Base-by-base conservation (phyloP, 2,329 filamentous ascomycete genomes). In the Colletotrichum scovillei region DNA sequence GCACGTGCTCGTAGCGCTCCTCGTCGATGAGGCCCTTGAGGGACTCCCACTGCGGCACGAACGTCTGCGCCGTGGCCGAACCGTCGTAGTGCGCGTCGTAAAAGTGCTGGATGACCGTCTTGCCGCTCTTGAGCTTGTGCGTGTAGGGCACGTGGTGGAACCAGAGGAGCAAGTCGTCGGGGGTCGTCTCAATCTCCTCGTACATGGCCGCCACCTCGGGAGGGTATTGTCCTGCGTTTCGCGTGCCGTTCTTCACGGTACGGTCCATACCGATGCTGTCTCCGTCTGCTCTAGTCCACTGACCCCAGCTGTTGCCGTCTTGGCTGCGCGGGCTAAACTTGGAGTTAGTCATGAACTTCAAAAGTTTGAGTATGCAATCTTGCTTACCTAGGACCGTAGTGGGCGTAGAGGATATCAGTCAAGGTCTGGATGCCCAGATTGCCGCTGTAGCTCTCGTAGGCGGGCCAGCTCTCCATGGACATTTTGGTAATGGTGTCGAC, bases 111-210 rank as follows among this genome's bases (percentile, higher is more conserved):
- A 92, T 92, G 3, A 94, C 91, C 0, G 92, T 92, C 80, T 92
- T 89, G 12, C 91, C 90, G 0, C 88, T 90, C 11, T 90, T 85
- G 1, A 94, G 86, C 7, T 79, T 80, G 52, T 92, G 88, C 0
- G 90, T 92, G 78, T 93, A 94, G 4, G 88, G 87, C 0, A 94
- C 91, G 77, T 94, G 92, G 79, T 94, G 92, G 82, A 94, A 94
- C 92, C 92, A 94, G 2, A 94, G 84, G 2, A 94, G 80, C 1
- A 94, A 83, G 26, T 94, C 85, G 73, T 94, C 92, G 0, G 92
- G 92, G 0, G 92, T 94, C 0, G 89, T 91, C 16, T 88, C 86
- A 22, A 90, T 83, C 56, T 87, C 81, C 76, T 94, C 92, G 78
- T 88, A 94, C 76, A 83, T 80, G 3, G 83, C 79, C 0, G 89